These are phyloP conservation scores for Drechslerella coelobrocha DNA, from an alignment of 2,329 filamentous ascomycete genomes.

Conservation along the genomic window DNA sequence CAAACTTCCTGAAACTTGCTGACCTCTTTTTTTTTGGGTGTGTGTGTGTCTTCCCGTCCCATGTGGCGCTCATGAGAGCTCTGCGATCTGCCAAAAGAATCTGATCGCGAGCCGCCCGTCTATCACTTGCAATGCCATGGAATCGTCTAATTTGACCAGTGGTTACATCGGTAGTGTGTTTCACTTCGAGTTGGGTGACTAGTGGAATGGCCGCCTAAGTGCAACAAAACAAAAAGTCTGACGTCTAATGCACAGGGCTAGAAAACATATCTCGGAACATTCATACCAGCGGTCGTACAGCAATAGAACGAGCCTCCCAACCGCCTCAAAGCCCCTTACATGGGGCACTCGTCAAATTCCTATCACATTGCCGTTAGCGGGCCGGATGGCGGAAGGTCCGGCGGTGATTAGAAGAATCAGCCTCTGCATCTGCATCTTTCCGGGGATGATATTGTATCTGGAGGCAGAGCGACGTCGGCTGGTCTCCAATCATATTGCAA, in stretches of 20 bases:
- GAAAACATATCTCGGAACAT: no score
- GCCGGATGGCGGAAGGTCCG: conserved; percentile 32
- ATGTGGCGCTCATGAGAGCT: conserved; percentile 28
- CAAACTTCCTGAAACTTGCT: conserved; percentile 43
- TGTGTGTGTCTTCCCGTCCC: no score
- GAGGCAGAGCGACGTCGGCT: conserved; percentile 17
- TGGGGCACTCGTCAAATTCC: conserved; percentile 20
- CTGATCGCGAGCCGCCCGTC: conserved; percentile 38
- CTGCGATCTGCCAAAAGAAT: conserved; percentile 30
- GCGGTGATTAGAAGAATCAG: no score
- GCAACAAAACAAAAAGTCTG: conserved; percentile 32
- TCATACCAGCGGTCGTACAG: conserved; percentile 24
- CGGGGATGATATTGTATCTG: no score
- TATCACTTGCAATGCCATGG: conserved; percentile 30
- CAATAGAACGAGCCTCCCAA: conserved; percentile 15
- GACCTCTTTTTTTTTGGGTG: conserved; percentile 12
- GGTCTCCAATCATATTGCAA: conserved; percentile 33
- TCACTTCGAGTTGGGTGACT: conserved; percentile 39
- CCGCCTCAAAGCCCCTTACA: conserved; percentile 4
- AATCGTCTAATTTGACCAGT: conserved; percentile 25
- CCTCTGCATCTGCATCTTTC: no score
- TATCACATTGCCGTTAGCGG: conserved; percentile 39
- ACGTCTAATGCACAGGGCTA: no score
- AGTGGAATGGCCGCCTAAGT: conserved; percentile 41
- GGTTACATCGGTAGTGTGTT: conserved; percentile 50